Base-by-base conservation (phyloP, 2,329 filamentous ascomycete species). In the Scleromitrula shiraiana region DNA sequence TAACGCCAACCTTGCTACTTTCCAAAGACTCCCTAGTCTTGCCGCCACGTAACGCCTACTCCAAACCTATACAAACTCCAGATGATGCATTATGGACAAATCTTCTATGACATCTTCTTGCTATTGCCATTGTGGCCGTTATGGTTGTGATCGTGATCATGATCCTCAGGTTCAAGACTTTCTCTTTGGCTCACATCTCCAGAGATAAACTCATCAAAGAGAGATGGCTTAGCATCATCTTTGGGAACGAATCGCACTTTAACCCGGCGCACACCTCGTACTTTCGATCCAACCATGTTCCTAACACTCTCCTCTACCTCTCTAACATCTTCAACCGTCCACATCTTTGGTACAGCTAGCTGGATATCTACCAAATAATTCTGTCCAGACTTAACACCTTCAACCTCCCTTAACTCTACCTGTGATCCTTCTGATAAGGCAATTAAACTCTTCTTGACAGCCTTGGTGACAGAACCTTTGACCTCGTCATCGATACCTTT, bases 321-420 rank as follows among this genome's bases (percentile, higher is more conserved):
- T 30, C 79, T 74, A 7, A 83, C 78, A 46, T 85, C 77, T 45
- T 82, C 78, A 5, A 98, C 71, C 0, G 85, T 85, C 85, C 86
- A 95, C 27, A 72, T 70, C 19, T 75, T 77, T 0, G 91, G 88
- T 14, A 94, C 86, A 2, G 80, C 85, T 52, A 97, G 69, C 65
- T 95, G 90, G 7, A 98, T 67, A 59, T 97, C 93, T 58, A 97
- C 82, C 24, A 97, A 74, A 64, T 94, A 96, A 69, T 96, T 98
- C 67, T 96, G 93, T 24, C 93, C 93, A 3, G 88, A 93, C 69
- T 98, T 98, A 68, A 95, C 77, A 46, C 93, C 93, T 55, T 88
- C 85, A 3, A 97, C 77, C 37, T 87, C 84, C 37, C 84, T 78
- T 38, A 96, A 69, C 61, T 87, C 80, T 7, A 89, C 75, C 46